These are phyloP conservation scores for Colletotrichum costaricense DNA, from an alignment of 2,329 filamentous ascomycete species.

Conservation along the genomic window DNA sequence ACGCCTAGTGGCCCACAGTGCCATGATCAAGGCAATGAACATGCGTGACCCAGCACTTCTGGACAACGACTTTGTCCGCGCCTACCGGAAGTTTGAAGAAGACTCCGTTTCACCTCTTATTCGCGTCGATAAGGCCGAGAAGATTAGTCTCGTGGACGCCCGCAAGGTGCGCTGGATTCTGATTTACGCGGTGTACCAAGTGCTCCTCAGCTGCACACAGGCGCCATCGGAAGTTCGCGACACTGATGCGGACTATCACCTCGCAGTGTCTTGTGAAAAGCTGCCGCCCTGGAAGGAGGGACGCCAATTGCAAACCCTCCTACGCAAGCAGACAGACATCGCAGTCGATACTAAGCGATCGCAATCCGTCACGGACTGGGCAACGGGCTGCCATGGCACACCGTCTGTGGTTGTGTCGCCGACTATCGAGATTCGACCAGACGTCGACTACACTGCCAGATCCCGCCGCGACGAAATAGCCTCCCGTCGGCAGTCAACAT, in stretches of 20 bases:
- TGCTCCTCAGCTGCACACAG: slow-evolving; percentile 72
- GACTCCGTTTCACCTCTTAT: slow-evolving; percentile 60
- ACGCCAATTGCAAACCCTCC: slow-evolving; percentile 41
- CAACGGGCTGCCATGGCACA: not conserved
- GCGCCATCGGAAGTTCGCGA: slow-evolving; percentile 72
- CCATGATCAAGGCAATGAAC: slow-evolving; percentile 64
- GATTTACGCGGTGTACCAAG: slow-evolving; percentile 79
- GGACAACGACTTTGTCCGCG: slow-evolving; percentile 70
- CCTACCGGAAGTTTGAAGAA: slow-evolving; percentile 78
- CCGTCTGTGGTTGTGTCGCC: slow-evolving; percentile 11
- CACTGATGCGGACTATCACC: slow-evolving; percentile 66
- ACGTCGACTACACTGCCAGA: slow-evolving; percentile 66
- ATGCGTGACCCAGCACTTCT: slow-evolving; percentile 48
- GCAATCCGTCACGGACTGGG: slow-evolving; percentile 33
- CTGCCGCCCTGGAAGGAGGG: slow-evolving; percentile 60
- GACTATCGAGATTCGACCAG: slow-evolving; percentile 60
- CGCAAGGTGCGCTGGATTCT: slow-evolving; percentile 84
- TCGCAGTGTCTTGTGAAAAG: slow-evolving; percentile 55
- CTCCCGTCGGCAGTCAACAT: slow-evolving; percentile 23
- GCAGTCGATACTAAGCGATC: slow-evolving; percentile 25
- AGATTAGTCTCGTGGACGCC: slow-evolving; percentile 71
- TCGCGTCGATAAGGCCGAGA: slow-evolving; percentile 67
- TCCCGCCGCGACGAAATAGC: slow-evolving; percentile 45
- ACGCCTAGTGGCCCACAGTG: slow-evolving; percentile 62
- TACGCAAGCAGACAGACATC: slow-evolving; percentile 44